These are phyloP conservation scores for Cerioporus squamosus DNA, from an alignment of 1,284 basidiomycete species.

Conservation along the genomic window DNA sequence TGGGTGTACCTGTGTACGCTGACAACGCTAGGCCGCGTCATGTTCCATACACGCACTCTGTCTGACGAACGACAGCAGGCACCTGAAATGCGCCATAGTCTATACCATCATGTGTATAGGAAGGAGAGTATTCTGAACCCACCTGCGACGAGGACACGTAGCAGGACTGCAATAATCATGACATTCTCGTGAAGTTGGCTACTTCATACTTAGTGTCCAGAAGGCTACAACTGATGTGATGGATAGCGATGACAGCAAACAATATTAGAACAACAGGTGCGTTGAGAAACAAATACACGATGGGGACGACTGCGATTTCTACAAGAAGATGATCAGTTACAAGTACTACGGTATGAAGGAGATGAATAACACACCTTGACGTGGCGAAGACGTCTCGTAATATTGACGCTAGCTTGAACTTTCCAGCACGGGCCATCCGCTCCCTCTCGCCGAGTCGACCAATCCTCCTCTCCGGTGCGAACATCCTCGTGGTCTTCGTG, in stretches of 20 bases:
- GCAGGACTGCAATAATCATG: neutral
- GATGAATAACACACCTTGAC: slow-evolving; percentile 12
- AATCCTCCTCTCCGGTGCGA: slow-evolving; percentile 4
- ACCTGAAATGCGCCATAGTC: too few relatives aligned
- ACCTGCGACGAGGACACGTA: neutral
- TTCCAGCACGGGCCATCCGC: slow-evolving; percentile 2
- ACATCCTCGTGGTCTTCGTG: slow-evolving; percentile 4
- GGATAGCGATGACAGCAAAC: slow-evolving; percentile 22
- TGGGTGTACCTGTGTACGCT: too few relatives aligned
- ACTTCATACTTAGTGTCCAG: neutral
- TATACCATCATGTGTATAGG: neutral
- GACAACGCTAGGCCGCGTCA: too few relatives aligned
- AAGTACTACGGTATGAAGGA: too few relatives aligned
- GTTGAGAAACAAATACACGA: slow-evolving; percentile 20
- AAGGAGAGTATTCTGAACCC: neutral
- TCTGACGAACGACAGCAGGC: too few relatives aligned
- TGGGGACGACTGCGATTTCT: slow-evolving; percentile 13
- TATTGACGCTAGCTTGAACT: slow-evolving; percentile 10
- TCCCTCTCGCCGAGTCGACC: neutral
- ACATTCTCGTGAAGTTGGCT: neutral
- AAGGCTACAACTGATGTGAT: slow-evolving; percentile 10
- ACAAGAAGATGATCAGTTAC: neutral
- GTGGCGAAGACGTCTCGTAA: slow-evolving; percentile 20
- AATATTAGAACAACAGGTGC: slow-evolving; percentile 14
- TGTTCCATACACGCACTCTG: too few relatives aligned